Base-by-base conservation (phyloP, 208 protist genomes). In the Acanthamoeba pearcei region DNA sequence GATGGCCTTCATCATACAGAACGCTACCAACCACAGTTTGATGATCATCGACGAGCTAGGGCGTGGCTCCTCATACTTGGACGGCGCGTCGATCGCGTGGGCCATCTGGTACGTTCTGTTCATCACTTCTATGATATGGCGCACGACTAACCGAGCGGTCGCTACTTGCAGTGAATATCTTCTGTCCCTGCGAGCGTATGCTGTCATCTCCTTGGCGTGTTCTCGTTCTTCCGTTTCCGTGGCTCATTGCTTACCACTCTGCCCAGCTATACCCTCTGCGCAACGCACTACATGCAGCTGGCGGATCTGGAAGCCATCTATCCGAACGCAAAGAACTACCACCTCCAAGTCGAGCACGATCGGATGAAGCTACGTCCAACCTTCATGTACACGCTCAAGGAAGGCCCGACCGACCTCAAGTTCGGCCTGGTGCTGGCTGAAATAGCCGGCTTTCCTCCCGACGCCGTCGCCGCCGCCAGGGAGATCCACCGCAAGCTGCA, bases 1-100 rank as follows among this genome's bases (percentile, higher is more conserved):
- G 62, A 97, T 95, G n/a, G 88, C 95, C 9, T 96, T 95, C 64
- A 95, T 96, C 46, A 90, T 88, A 13, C 42, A 92, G 86, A 92
- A 92, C 35, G 60, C 86, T 3, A 92, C 86, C 64, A 92, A 92
- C 90, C 57, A 57, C 15, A 94, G 90, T n/a, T 49, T 94, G 24
- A 85, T 94, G 3, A 94, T 94, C 46, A 35, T 94, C 10, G 90
- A 94, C 15, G 90, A 94, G 49, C 49, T 94, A 8, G 90, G 90
- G 35, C 38, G 90, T n/a, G 90, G 68, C 35, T 78, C 90, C 10
- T 85, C 90, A 0, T 85, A 85, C 32, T n/a, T 94, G 32, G 90
- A 94, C 27, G 90, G 90, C 6, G 64, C 72, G 13, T 94, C 90
- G n/a, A 38, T 94, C 46, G 90, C 90, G 17, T 94, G 90, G 90